These are phyloP conservation scores for Nicotiana tabacum DNA, from an alignment of 257 asterid genomes.

Conservation along the genomic window DNA sequence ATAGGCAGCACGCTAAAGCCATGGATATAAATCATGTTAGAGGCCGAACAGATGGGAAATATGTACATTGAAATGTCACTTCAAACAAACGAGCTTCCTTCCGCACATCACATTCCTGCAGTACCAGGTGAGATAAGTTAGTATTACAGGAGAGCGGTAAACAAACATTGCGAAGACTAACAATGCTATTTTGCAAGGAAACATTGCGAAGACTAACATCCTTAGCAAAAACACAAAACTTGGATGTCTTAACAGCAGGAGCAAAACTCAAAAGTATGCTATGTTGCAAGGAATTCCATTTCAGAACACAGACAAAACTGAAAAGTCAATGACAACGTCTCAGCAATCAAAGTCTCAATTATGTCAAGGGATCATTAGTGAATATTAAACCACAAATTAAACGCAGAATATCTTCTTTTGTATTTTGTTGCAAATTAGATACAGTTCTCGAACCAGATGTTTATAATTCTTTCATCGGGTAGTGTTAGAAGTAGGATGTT, in stretches of 20 bases:
- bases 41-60: not conserved
- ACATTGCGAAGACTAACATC: not conserved
- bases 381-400: not conserved
- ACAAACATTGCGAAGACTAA: not conserved
- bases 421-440: not conserved
- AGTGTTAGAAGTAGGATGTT: too few relatives aligned
- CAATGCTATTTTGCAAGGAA: too few relatives aligned
- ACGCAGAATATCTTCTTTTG: not conserved
- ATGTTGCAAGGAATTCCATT: too few relatives aligned
- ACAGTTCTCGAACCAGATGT: too few relatives aligned
- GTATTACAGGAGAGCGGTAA: not conserved
- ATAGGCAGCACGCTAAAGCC: not conserved
- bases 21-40: not conserved
- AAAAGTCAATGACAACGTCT: not conserved
- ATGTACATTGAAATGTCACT: slow-evolving; percentile 24
- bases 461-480: too few relatives aligned
- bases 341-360: not conserved
- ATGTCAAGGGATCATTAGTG: not conserved
- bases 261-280: not conserved
- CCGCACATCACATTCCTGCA: slow-evolving; percentile 69
- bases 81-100: slow-evolving; percentile 35
- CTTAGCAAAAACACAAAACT: not conserved
- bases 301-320: not conserved
- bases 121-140: not conserved
- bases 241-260: not conserved